Percentiles rank a stretch among this genome's conserved stretches.
phyloP scores from a whole-genome alignment of 768 basidiomycete genomes.

The Rossbeevera mucosa region DNA sequence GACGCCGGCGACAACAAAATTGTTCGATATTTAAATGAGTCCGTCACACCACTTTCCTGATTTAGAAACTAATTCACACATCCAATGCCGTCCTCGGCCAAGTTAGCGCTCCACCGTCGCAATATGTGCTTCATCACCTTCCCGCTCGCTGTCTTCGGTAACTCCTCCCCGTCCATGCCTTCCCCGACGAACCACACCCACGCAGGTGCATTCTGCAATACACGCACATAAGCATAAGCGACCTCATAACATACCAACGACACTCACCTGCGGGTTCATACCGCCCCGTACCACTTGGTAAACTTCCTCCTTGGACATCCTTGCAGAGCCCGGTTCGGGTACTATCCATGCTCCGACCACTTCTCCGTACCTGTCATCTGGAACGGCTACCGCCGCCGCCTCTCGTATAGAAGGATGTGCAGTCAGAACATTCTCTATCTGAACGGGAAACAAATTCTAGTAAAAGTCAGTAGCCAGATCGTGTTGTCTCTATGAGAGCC shows the following conservation, averaged over 20 bases:
- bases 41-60: not conserved
- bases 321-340: constrained; percentile 33
- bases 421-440: constrained; percentile 74
- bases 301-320: constrained; percentile 48
- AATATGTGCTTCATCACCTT: constrained; percentile 83
- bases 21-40: not conserved
- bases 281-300: constrained; percentile 46
- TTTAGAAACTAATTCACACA: constrained; percentile 13
- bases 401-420: constrained; percentile 56
- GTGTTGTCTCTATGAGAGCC: constrained; percentile 2
- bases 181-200: constrained; percentile 85
- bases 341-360: constrained; percentile 80
- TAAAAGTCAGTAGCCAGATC: not conserved
- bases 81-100: constrained; percentile 47
- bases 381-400: constrained; percentile 70
- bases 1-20: not conserved
- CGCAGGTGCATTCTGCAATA: constrained; percentile 60
- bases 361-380: constrained; percentile 65
- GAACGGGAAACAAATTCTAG: constrained; percentile 80
- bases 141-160: constrained; percentile 85
- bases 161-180: constrained; percentile 49
- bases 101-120: constrained; percentile 59
- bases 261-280: constrained; percentile 75
- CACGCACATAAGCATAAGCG: not conserved
- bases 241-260: not conserved